These are phyloP conservation scores for Phytophthora kernoviae DNA, from an alignment of 352 stramenopile species.

Conservation along the genomic window DNA sequence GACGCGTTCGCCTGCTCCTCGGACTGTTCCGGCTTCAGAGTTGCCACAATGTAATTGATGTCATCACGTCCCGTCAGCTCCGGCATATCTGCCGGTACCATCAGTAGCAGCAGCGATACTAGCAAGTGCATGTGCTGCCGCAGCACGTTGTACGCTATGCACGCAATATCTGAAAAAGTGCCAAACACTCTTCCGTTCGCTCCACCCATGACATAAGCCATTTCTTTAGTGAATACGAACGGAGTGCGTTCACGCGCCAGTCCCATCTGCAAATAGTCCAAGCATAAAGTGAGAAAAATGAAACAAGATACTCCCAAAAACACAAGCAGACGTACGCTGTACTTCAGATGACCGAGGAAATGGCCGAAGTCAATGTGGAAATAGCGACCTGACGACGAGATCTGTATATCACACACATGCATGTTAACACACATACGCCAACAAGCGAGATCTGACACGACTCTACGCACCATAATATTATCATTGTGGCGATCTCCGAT, in stretches of 20 bases:
- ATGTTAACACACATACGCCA: neutral
- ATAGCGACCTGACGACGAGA: conserved; percentile 68
- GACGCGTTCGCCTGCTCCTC: conserved; percentile 60
- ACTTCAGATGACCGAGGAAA: conserved; percentile 86
- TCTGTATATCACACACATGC: conserved; percentile 33
- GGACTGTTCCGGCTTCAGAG: conserved; percentile 59
- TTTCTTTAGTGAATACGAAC: conserved; percentile 88
- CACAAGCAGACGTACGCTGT: conserved; percentile 46
- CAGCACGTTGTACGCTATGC: conserved; percentile 69
- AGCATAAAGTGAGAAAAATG: neutral
- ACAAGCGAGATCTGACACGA: neutral
- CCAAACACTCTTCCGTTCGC: conserved; percentile 60
- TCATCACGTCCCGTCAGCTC: conserved; percentile 77
- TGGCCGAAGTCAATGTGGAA: conserved; percentile 90
- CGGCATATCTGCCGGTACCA: conserved; percentile 85
- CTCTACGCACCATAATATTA: conserved; percentile 92
- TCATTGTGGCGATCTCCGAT: conserved; percentile 95
- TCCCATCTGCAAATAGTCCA: conserved; percentile 48
- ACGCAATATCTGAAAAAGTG: conserved; percentile 66
- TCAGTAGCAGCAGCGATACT: conserved; percentile 77
- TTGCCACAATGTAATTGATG: conserved; percentile 82
- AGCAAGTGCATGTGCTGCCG: conserved; percentile 86
- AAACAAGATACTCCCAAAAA: neutral
- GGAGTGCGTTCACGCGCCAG: conserved; percentile 76
- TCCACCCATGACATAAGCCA: conserved; percentile 81